Evolutionary conservation across 176 grass and related monocot species (phyloP).

Genomic region (Urochloa ruziziensis): DNA sequence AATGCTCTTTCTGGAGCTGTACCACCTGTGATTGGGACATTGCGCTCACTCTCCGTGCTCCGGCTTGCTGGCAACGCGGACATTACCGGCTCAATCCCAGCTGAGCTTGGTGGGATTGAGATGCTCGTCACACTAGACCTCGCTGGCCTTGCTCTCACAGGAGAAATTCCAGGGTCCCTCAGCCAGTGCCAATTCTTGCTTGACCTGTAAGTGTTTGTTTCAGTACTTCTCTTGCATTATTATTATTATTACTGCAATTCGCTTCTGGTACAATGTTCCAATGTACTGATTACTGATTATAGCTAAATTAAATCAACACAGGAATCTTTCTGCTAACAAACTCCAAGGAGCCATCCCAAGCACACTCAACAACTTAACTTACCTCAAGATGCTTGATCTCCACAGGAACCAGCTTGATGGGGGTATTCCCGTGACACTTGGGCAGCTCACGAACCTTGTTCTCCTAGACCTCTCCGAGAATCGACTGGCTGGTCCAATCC

Average conservation of each 20-base stretch:
- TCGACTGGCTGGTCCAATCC: constrained; percentile 52
- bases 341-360: constrained; percentile 66
- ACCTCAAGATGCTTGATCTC: constrained; percentile 74
- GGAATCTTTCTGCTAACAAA: constrained; percentile 77
- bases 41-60: constrained; percentile 73
- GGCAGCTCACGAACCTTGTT: constrained; percentile 66
- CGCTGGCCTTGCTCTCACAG: constrained; percentile 57
- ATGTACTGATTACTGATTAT: constrained; percentile 37
- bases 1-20: constrained; percentile 68
- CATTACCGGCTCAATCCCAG: constrained; percentile 56
- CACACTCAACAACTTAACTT: constrained; percentile 74
- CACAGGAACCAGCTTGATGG: constrained; percentile 62
- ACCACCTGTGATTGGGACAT: constrained; percentile 52
- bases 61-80: constrained; percentile 54
- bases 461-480: constrained; percentile 77
- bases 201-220: constrained; percentile 73
- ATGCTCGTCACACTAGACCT: constrained; percentile 82
- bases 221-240: no score
- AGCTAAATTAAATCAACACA: constrained; percentile 40
- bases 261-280: not conserved
- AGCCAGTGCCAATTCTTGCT: constrained; percentile 84
- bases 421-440: constrained; percentile 62
- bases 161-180: constrained; percentile 67
- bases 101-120: constrained; percentile 66
- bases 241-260: not conserved